Base-by-base conservation (phyloP, 768 basidiomycete genomes). In the Amanita rimosa region DNA sequence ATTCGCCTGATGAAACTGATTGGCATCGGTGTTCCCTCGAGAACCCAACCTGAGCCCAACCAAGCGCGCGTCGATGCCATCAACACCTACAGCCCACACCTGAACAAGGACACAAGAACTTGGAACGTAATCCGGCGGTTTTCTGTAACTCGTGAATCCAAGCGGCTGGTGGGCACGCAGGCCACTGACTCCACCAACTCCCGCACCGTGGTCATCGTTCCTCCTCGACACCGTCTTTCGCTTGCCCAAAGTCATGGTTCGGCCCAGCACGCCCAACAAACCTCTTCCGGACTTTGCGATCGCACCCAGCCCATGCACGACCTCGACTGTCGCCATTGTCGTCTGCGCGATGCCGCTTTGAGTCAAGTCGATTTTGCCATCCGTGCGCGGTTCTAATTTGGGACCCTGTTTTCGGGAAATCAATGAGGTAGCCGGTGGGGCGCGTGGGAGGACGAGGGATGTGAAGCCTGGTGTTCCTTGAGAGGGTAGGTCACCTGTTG, bases 51-150 rank as follows among this genome's bases (percentile, higher is more conserved):
- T 58, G 13, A 78, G 74, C 6, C 75, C 74, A 9, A 88, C 75
- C 51, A 91, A 69, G 46, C 77, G 70, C 5, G 70, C 73, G 65
- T 95, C 93, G 5, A 83, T 66, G 11, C 73, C 71, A 55, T 95
- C 91, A 37, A 95, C 63, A 2, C 80, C 90, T 1, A 91, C 88
- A n/a, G 84, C 88, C 73, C 85, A 90, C 3, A 96, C 85, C 60
- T 93, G 90, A 5, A 96, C 80, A 19, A 96, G 70, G 13, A 93
- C 76, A 49, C 84, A 73, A 22, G 72, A 69, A 40, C 77, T 70
- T 0, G 81, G 76, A 8, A 94, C 79, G 57, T 82, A 81, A 10
- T 69, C 68, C 0, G 93, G 93, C 10, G 92, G 89, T 21, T 71
- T 60, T 11, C 84, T 75, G 60, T 85, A 79, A 26, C 78, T 74